These are phyloP conservation scores for Clavispora phyllophila DNA, from an alignment of 805 yeast species.

Conservation along the genomic window DNA sequence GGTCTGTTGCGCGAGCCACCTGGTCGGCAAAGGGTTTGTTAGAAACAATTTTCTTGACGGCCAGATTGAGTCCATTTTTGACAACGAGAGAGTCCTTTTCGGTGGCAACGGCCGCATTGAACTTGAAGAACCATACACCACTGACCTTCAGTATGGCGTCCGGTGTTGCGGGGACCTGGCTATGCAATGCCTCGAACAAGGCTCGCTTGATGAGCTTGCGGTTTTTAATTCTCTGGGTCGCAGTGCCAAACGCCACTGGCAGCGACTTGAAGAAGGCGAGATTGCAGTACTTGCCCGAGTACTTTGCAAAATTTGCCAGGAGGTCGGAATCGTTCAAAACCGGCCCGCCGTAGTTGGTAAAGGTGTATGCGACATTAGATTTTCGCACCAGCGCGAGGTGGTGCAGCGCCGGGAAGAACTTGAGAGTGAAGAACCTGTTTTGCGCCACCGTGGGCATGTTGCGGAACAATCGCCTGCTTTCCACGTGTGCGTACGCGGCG, in stretches of 20 bases:
- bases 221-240: conserved; percentile 25
- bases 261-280: conserved; percentile 20
- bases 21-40: conserved; percentile 1
- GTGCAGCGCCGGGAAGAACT: conserved; percentile 28
- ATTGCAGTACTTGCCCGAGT: conserved; percentile 25
- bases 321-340: conserved; percentile 23
- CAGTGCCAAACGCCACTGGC: conserved; percentile 28
- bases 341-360: conserved; percentile 24
- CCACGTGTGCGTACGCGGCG: conserved; percentile 14
- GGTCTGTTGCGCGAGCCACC: background rate
- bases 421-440: conserved; percentile 20
- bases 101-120: conserved; percentile 6
- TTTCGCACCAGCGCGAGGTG: conserved; percentile 25
- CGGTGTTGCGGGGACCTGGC: conserved; percentile 3
- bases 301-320: conserved; percentile 16
- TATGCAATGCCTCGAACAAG: conserved; percentile 8
- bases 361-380: conserved; percentile 34
- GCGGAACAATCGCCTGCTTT: conserved; percentile 5
- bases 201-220: conserved; percentile 32
- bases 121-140: conserved; percentile 12
- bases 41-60: conserved; percentile 8
- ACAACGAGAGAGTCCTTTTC: conserved; percentile 2
- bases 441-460: conserved; percentile 14
- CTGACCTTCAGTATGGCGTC: conserved; percentile 7
- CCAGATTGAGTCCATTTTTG: conserved; percentile 1